These are phyloP conservation scores for Coemansia sp. DNA, from an alignment of 192 early-diverging fungal genomes.

Conservation along the genomic window DNA sequence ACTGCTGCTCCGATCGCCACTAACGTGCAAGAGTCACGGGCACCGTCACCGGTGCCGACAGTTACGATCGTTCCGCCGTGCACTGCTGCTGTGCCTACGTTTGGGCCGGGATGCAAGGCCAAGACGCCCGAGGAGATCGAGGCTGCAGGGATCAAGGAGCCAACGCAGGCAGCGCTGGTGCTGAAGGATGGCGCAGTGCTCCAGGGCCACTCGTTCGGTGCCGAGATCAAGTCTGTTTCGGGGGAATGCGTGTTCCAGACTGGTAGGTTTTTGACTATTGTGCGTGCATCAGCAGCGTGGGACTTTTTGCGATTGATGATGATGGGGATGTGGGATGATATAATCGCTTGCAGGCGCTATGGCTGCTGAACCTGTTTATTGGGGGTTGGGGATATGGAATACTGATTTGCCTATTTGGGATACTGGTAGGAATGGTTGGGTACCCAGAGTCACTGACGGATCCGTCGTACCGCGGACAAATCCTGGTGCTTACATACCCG, in stretches of 20 bases:
- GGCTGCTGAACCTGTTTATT: too few species aligned
- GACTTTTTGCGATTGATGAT: neutral
- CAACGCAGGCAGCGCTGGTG: constrained; percentile 66
- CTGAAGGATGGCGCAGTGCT: constrained; percentile 83
- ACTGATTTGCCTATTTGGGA: too few species aligned
- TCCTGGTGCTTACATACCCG: constrained; percentile 96
- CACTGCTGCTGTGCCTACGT: constrained; percentile 39
- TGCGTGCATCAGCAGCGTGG: neutral
- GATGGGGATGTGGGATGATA: neutral
- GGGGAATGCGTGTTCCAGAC: constrained; percentile 99
- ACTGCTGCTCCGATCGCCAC: constrained; percentile 50
- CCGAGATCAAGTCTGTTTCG: constrained; percentile 77
- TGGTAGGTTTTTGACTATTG: constrained; percentile 58
- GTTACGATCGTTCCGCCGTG: constrained; percentile 43
- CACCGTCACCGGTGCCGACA: constrained; percentile 32
- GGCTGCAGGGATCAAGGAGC: constrained; percentile 22
- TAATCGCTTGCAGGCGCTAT: neutral
- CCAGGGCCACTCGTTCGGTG: constrained; percentile 94
- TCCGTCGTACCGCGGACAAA: constrained; percentile 98
- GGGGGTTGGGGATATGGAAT: too few species aligned
- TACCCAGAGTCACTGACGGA: constrained; percentile 99
- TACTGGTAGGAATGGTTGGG: constrained; percentile 77
- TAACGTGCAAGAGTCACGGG: constrained; percentile 50
- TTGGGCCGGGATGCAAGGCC: constrained; percentile 41
- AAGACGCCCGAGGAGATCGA: constrained; percentile 41